Conservation (phyloP, 1,284 basidiomycete genomes). For the Ceratobasidium sp. region DNA sequence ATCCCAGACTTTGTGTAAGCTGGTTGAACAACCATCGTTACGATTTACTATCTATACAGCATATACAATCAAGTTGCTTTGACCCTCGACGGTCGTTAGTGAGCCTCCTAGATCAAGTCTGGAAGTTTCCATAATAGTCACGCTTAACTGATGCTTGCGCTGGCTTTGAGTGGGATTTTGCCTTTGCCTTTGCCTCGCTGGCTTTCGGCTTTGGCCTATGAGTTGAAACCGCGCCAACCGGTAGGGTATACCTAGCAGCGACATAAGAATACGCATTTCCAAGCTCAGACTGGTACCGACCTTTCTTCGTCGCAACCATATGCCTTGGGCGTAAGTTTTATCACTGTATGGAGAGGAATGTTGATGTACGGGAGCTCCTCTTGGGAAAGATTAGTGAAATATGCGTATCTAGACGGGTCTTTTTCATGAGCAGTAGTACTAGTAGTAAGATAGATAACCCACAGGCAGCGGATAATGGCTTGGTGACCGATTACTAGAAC, state of each 20-base stretch:
- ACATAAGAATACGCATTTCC: constrained; percentile 45
- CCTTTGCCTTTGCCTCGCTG: neutral
- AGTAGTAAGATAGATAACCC: constrained; percentile 52
- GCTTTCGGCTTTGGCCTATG: constrained; percentile 86
- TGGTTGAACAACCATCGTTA: too few relatives aligned
- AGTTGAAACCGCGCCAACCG: constrained; percentile 92
- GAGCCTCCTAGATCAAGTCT: neutral
- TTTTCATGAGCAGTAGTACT: too few relatives aligned
- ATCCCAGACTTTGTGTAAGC: too few relatives aligned
- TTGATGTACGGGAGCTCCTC: constrained; percentile 98
- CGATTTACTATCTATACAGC: too few relatives aligned
- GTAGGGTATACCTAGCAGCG: constrained; percentile 75
- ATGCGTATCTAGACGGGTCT: constrained; percentile 75
- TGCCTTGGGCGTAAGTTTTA: constrained; percentile 97
- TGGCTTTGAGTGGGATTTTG: constrained; percentile 8
- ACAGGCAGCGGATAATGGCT: constrained; percentile 91
- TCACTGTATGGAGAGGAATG: constrained; percentile 95
- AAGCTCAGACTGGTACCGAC: constrained; percentile 54
- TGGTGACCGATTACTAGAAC: constrained; percentile 98
- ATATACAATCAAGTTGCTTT: neutral
- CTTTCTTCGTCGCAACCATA: constrained; percentile 99
- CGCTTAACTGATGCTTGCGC: constrained; percentile 32
- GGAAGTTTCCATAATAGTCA: constrained; percentile 48
- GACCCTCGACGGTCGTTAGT: neutral
- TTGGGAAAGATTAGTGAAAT: constrained; percentile 93